Evolutionary conservation across 257 asterid species (phyloP), one percentile per base, ranked within the genome.

Genomic region (Cordia subcordata): DNA sequence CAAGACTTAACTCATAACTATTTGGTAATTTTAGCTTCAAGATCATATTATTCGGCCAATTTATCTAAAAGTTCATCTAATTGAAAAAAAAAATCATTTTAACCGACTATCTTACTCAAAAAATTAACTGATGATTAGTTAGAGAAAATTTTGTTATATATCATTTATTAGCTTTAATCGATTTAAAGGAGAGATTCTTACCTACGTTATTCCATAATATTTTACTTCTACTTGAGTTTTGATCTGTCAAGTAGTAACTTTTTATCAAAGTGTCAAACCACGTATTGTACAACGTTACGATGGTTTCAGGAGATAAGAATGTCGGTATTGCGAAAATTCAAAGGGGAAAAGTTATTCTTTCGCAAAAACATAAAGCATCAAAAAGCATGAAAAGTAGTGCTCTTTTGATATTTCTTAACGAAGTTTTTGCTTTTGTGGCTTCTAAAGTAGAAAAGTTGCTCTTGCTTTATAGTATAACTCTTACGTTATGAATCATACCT

Each of bases 271-370:
- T 45, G 16, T 10, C 54, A 73, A 70, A 70, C 65, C 59, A 27
- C 69, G 49, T 72, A 67, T 69, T 71, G 75, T 59, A 53, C 74
- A 42, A 68, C 72, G 75, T 83, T 77, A 70, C 59, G 61, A 55
- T 85, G 85, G 76, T 77, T 76, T 76, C 51, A 58, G 60, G 74
- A 77, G 84, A 80, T 78, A 80, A 78, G 83, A 87, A 80, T 78
- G 94, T 78, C 63, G 78, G 81, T 70, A 71, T 72, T n/a, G 68
- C 71, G 49, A 65, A 80, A 76, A 77, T n/a, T 79, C 81, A 82
- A 71, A 70, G 66, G 60, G 58, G 55, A 61, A 63, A 69, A 62
- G 72, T 66, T 62, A 65, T 65, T 78, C 82, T 71, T 78, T 75
- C 61, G 77, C 79, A 64, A 77, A 80, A 78, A 72, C 79, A 64